Evolutionary conservation across 225 moss, liverwort and hornwort species (phyloP), one percentile per base, ranked within the genome.

Genomic region (Bryum argenteum): DNA sequence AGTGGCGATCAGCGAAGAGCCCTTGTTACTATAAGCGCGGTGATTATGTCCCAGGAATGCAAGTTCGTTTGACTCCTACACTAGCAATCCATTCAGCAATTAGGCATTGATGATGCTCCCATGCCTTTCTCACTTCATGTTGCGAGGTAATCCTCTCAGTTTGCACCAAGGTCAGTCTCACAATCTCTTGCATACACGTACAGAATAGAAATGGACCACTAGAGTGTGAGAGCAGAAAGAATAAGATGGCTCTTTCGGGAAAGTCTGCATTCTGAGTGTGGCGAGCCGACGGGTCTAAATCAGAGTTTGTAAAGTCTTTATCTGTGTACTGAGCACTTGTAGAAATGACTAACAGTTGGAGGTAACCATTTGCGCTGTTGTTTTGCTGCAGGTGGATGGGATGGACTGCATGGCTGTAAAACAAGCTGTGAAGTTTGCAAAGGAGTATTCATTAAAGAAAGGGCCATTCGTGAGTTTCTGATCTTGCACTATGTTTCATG

Each of bases 1-100:
- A 93, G 79, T 93, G 93, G 89, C 80, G 83, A 69, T 89, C 87
- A 39, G 86, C 92, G 13, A 90, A 95, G 76, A 92, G 90, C 60
- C 90, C 92, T 8, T 89, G 87, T 72, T 92, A 92, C 26, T 92
- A 87, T 77, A 89, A 85, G 68, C 84, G 89, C 8, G 92, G 91
- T 17, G 93, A 93, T 67, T 91, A 93, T 41, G 77, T 91, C 40
- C 89, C 87, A 9, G 93, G 93, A 37, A 65, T 91, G 41, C 84
- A 93, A 80, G 91, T 90, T 26, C 28, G 75, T 67, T 58, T 57
- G 71, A 63, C 47, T 71, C 48, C 33, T 70, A 33, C 45, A 61
- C 61, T 67, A 70, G 47, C 71, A 33, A 23, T 54, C 50, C 6
- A 61, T 61, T 19, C 71, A 52, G 71, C 42, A 72, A 26, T 24